Evolutionary conservation across 164 flowering plant species (phyloP).

Genomic region (Vitis rotundifolia): DNA sequence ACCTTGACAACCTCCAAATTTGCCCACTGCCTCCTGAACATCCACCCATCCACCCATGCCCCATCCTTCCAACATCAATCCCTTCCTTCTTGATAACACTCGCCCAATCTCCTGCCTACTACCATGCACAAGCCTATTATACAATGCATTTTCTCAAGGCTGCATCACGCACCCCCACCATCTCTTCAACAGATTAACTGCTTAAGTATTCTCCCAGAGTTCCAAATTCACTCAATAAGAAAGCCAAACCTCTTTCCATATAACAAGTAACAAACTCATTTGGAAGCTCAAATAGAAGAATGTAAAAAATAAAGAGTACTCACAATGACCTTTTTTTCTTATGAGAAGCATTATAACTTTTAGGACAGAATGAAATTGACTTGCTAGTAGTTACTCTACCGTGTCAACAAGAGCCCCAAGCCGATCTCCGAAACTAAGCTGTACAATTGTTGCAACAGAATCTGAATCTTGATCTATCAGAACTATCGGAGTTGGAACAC

Average conservation of each 20-base stretch:
- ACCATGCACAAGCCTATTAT: too few relatives aligned
- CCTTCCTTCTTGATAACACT: too few relatives aligned
- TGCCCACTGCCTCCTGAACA: too few relatives aligned
- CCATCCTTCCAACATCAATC: too few relatives aligned
- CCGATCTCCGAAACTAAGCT: slow-evolving; percentile 97
- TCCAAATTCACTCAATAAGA: too few relatives aligned
- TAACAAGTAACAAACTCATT: background rate
- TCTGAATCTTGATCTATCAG: slow-evolving; percentile 86
- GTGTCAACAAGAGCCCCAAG: slow-evolving; percentile 97
- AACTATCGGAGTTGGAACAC: slow-evolving; percentile 82
- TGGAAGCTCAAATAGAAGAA: background rate
- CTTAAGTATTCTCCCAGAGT: too few relatives aligned
- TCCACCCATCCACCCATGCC: too few relatives aligned
- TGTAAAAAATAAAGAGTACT: background rate
- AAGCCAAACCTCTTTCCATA: background rate
- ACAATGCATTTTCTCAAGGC: too few relatives aligned
- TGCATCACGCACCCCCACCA: too few relatives aligned
- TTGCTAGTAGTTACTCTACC: slow-evolving; percentile 33
- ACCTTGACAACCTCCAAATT: too few relatives aligned
- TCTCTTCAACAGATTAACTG: too few relatives aligned
- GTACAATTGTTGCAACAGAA: slow-evolving; percentile 73
- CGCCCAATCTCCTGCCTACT: too few relatives aligned
- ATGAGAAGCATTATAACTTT: background rate
- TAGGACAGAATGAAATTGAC: background rate
- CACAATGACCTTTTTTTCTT: background rate